Base-by-base conservation (phyloP, 805 yeast species). In the Wickerhamiella spandovensis region DNA sequence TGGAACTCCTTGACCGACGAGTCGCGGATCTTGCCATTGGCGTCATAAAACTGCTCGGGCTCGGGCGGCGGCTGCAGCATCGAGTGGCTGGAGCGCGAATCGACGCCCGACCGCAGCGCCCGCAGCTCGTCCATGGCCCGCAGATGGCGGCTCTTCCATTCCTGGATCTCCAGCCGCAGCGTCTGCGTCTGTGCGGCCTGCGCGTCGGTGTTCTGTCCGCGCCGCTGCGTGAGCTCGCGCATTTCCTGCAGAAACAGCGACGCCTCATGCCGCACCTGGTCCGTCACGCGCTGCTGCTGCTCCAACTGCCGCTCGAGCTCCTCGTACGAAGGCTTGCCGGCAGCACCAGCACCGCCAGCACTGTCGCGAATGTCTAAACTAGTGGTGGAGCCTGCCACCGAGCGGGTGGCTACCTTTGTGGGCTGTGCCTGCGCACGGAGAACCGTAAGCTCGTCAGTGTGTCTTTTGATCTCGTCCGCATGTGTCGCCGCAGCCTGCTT, bases 241-340 rank as follows among this genome's bases (percentile, higher is more conserved):
- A 69, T 66, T 45, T 70, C 72, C 6, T 52, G 55, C 18, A 69
- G 54, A 45, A 67, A 63, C 22, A 48, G 57, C 8, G 62, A 54
- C 1, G 72, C 70, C 51, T 69, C 72, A 6, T 56, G 47, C 15
- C 69, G 61, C 13, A 69, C 69, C 51, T 64, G 65, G 25, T 67
- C 69, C 0, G 70, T 68, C 7, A 64, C 55, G 44, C 49, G 46
- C 37, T 54, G 55, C 52, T 60, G 64, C 41, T 56, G 56, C 32
- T 58, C 59, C 32, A 59, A 51, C 28, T 54, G 54, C 24, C 22
- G 21, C 15, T 49, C 45, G 39, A 54, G 48, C n/a, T 28, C 51
- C n/a, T 48, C 47, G 49, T 53, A 53, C 43, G 47, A 4, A 7
- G 39, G 39, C 20, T 35, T 17, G 39, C 20, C 20, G 5, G 20